Conservation (phyloP, 2,329 filamentous ascomycete species). For the Scedosporium dehoogii region DNA sequence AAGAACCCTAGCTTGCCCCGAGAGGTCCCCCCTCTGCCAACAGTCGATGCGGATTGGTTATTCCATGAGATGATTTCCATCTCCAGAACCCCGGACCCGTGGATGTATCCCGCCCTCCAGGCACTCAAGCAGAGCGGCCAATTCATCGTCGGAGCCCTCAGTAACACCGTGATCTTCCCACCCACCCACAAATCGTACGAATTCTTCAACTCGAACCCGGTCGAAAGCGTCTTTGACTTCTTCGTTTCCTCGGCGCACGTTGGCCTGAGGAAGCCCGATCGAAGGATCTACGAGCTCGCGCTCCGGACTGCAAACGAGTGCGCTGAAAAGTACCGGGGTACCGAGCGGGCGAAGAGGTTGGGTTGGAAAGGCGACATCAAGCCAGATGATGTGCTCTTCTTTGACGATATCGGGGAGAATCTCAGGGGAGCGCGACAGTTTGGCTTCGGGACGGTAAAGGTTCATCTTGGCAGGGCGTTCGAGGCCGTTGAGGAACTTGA, state of each 20-base stretch:
- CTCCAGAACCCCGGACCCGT: conserved; percentile 64
- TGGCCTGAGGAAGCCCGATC: conserved; percentile 79
- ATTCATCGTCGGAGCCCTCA: conserved; percentile 72
- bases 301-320: conserved; percentile 55
- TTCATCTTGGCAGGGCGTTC: conserved; percentile 64
- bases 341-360: conserved; percentile 21
- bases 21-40: conserved; percentile 52
- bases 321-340: conserved; percentile 25
- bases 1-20: conserved; percentile 29
- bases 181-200: conserved; percentile 46
- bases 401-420: conserved; percentile 94
- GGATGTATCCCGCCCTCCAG: conserved; percentile 76
- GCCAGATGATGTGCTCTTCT: conserved; percentile 66
- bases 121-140: conserved; percentile 52
- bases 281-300: conserved; percentile 68
- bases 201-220: conserved; percentile 41
- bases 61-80: conserved; percentile 88
- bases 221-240: conserved; percentile 67
- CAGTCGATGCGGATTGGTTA: conserved; percentile 65
- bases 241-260: conserved; percentile 82
- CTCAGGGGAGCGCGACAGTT: conserved; percentile 65
- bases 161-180: conserved; percentile 85
- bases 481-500: conserved; percentile 80
- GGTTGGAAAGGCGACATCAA: conserved; percentile 42
- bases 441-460: conserved; percentile 79